These are phyloP conservation scores for Myochromella boudieri DNA, from an alignment of 768 basidiomycete genomes.

Conservation along the genomic window DNA sequence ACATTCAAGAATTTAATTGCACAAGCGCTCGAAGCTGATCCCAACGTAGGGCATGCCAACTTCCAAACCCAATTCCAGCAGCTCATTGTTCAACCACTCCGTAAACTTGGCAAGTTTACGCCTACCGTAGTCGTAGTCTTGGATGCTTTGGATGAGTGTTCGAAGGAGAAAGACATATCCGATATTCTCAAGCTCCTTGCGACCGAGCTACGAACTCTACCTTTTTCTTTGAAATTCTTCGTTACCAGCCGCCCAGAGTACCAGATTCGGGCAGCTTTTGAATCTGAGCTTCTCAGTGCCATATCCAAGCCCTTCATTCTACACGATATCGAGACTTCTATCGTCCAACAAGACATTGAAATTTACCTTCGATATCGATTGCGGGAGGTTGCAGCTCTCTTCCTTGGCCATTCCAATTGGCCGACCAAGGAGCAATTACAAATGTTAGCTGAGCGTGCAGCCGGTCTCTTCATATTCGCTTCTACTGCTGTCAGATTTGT, in stretches of 20 bases:
- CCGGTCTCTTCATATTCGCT: conserved; percentile 10
- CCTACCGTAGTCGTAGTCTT: conserved; percentile 5
- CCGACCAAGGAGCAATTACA: conserved; percentile 2
- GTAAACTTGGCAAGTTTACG: background rate
- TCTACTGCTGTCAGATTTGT: conserved; percentile 11
- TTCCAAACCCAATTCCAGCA: conserved; percentile 5
- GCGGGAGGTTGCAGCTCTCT: conserved; percentile 1
- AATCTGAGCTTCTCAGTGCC: conserved; percentile 3
- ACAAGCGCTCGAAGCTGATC: conserved; percentile 4
- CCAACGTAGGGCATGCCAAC: conserved; percentile 4
- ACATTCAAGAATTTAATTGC: conserved; percentile 1
- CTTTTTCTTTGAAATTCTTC: conserved; percentile 7
- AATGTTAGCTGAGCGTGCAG: conserved; percentile 1
- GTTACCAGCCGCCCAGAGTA: conserved; percentile 8
- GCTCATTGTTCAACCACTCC: conserved; percentile 8
- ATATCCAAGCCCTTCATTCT: conserved; percentile 7
- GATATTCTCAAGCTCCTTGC: conserved; percentile 11
- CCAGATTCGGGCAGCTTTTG: conserved; percentile 7
- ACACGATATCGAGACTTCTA: conserved; percentile 7
- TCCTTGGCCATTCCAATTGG: conserved; percentile 3
- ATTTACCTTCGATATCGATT: conserved; percentile 1
- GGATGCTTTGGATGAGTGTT: conserved; percentile 11
- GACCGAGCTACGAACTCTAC: conserved; percentile 5
- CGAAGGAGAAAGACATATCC: background rate
- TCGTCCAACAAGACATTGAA: conserved; percentile 8